A percentile compares a stretch with the other conserved stretches of the same genome.
These are phyloP conservation scores for Fusarium euwallaceae DNA, from an alignment of 2,329 filamentous ascomycete genomes.

Conservation along the genomic window DNA sequence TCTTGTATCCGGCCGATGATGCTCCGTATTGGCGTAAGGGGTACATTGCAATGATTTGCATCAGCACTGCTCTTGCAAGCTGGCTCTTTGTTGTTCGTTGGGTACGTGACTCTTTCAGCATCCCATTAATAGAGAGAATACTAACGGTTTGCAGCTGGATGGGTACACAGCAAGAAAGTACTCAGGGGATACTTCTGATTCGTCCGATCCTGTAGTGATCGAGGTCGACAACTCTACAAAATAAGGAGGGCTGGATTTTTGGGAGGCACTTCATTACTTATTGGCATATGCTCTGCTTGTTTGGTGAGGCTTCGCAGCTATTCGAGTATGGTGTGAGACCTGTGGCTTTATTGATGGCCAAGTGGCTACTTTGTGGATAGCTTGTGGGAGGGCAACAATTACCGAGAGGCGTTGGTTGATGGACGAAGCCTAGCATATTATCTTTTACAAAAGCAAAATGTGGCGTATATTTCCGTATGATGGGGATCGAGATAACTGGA, in stretches of 20 bases:
- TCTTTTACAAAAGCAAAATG: background rate
- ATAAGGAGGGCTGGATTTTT: background rate
- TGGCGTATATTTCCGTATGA: background rate
- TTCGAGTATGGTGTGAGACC: background rate
- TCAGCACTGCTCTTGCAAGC: slow-evolving; percentile 1
- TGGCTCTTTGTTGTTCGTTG: slow-evolving; percentile 38
- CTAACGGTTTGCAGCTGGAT: slow-evolving; percentile 15
- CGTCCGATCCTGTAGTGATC: background rate
- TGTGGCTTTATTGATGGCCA: background rate
- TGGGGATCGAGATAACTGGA: too few species aligned
- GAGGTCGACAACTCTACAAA: background rate
- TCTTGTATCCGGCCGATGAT: slow-evolving; percentile 57
- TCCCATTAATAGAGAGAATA: too few species aligned
- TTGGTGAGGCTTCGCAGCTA: background rate
- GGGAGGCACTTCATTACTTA: background rate
- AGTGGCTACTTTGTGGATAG: background rate
- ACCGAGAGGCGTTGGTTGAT: background rate
- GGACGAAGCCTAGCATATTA: background rate
- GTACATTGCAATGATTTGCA: slow-evolving; percentile 45
- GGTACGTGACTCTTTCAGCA: slow-evolving; percentile 13
- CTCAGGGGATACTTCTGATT: background rate
- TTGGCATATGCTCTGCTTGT: background rate
- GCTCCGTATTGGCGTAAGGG: slow-evolving; percentile 56
- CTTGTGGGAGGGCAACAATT: background rate
- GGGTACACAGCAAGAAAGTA: slow-evolving; percentile 23